These are phyloP conservation scores for Puccinellia tenuiflora DNA, from an alignment of 176 grass and related monocot genomes.

Conservation along the genomic window DNA sequence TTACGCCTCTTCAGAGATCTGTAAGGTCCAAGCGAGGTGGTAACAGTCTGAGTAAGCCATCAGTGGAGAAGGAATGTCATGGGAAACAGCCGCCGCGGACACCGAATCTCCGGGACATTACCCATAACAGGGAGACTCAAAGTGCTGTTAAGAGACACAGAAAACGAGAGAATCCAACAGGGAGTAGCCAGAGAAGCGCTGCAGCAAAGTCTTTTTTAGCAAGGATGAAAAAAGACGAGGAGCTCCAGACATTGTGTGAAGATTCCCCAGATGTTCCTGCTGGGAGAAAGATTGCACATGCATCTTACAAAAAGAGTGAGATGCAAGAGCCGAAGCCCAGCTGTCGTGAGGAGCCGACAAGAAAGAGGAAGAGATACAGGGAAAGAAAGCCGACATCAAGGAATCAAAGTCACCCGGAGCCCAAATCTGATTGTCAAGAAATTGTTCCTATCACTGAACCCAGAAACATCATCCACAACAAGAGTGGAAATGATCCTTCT, in stretches of 20 bases:
- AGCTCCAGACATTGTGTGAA: background rate
- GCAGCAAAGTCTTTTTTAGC: background rate
- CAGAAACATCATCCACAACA: background rate
- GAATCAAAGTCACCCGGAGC: background rate
- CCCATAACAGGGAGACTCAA: background rate
- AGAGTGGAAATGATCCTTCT: conserved; percentile 1
- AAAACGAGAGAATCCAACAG: background rate
- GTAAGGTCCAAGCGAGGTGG: background rate
- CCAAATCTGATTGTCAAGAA: conserved; percentile 6
- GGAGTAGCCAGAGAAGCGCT: background rate
- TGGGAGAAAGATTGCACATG: background rate
- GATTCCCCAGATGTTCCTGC: background rate
- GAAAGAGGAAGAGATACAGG: conserved; percentile 28
- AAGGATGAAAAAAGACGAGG: background rate
- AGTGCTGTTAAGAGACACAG: background rate
- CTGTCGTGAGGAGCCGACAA: background rate
- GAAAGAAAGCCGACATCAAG: background rate
- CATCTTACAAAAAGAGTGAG: background rate
- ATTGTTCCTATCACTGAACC: background rate
- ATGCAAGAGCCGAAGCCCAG: conserved; percentile 1
- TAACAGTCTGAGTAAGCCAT: background rate
- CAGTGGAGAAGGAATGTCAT: background rate
- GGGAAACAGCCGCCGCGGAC: background rate
- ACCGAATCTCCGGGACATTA: background rate
- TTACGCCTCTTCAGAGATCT: conserved; percentile 21